Evolutionary conservation across 306 rosid genomes (phyloP).

Genomic region (Prunus campanulata): DNA sequence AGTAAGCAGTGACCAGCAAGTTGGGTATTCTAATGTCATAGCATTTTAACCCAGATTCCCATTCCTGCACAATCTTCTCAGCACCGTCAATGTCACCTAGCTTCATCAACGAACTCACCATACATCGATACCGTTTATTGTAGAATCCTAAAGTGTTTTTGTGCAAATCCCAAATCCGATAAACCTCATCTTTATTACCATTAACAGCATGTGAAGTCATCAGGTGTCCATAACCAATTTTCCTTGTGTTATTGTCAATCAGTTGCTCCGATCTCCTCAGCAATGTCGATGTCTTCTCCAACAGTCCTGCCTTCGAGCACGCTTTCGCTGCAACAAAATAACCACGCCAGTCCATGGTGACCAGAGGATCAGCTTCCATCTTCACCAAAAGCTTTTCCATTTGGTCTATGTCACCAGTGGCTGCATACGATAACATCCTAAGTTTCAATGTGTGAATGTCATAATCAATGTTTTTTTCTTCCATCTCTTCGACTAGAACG

Average conservation of each 20-base stretch:
- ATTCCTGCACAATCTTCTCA: conserved; percentile 54
- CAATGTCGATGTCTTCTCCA: background rate
- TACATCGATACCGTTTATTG: conserved; percentile 39
- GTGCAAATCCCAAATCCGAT: conserved; percentile 55
- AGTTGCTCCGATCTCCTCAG: background rate
- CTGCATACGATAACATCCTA: background rate
- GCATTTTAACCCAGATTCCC: conserved; percentile 43
- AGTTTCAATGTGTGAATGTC: background rate
- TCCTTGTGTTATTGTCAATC: background rate
- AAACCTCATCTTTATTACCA: conserved; percentile 54
- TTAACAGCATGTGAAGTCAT: conserved; percentile 35
- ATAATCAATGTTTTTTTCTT: background rate
- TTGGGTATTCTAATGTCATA: conserved; percentile 49
- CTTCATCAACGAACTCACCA: conserved; percentile 53
- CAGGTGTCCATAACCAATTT: conserved; percentile 43
- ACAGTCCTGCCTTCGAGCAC: background rate
- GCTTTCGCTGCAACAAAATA: background rate
- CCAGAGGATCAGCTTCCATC: background rate
- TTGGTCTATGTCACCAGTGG: background rate
- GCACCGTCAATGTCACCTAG: conserved; percentile 56
- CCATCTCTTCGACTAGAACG: conserved; percentile 18
- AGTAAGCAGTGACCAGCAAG: conserved; percentile 48
- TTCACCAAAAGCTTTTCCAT: background rate
- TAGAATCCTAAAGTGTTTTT: background rate
- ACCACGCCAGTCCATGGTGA: background rate